These are phyloP conservation scores for Clathrospora elynae DNA, from an alignment of 2,329 filamentous ascomycete species.

Conservation along the genomic window DNA sequence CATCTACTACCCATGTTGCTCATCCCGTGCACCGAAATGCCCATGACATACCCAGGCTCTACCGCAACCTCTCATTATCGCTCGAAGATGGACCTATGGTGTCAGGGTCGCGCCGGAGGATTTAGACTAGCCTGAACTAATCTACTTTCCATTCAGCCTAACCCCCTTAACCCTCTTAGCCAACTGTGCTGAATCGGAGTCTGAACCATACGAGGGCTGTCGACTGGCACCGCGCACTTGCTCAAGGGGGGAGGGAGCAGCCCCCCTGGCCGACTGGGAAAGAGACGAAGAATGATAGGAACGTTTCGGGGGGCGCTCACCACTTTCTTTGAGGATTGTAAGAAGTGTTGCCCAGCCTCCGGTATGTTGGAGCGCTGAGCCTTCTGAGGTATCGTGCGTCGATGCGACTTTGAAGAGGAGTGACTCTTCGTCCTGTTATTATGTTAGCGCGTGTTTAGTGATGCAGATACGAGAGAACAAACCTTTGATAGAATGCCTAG, in stretches of 20 bases:
- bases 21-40: conserved; percentile 6
- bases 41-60: conserved; percentile 1
- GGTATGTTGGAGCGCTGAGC: conserved; percentile 81
- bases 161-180: conserved; percentile 69
- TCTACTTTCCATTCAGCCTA: conserved; percentile 54
- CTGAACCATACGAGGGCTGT: conserved; percentile 46
- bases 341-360: conserved; percentile 93
- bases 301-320: conserved; percentile 91
- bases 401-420: conserved; percentile 85
- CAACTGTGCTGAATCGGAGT: conserved; percentile 63
- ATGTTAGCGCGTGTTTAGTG: conserved; percentile 15
- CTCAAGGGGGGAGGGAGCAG: conserved; percentile 39
- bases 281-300: conserved; percentile 36
- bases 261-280: conserved; percentile 44
- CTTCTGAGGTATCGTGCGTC: conserved; percentile 78
- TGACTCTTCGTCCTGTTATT: conserved; percentile 78
- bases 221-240: conserved; percentile 25
- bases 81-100: conserved; percentile 28
- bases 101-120: conserved; percentile 23
- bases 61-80: conserved; percentile 8
- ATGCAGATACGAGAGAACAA: conserved; percentile 18
- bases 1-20: conserved; percentile 3
- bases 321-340: conserved; percentile 92
- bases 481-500: conserved; percentile 87
- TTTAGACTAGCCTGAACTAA: conserved; percentile 14